Conservation (phyloP, 805 yeast species). For the Cyberlindnera subsufficiens region DNA sequence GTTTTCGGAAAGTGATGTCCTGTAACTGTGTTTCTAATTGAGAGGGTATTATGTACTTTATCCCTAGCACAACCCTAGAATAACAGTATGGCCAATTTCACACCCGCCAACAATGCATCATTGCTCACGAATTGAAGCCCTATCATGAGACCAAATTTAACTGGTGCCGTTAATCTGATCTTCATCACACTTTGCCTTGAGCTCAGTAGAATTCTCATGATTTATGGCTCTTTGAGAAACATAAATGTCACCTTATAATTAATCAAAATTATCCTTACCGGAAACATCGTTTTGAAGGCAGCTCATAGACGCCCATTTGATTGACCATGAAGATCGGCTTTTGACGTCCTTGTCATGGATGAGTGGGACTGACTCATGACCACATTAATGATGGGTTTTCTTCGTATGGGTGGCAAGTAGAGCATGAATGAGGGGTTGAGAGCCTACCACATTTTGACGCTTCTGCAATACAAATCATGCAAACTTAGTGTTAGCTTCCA, state of each 20-base stretch:
- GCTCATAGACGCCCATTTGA: too few species aligned
- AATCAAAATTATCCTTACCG: slow-evolving; percentile 14
- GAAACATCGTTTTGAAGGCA: too few species aligned
- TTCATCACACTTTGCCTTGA: slow-evolving; percentile 7
- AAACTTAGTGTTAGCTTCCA: too few species aligned
- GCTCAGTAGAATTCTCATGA: slow-evolving; percentile 15
- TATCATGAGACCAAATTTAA: slow-evolving; percentile 66
- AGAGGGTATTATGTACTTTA: slow-evolving; percentile 3
- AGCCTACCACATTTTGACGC: too few species aligned
- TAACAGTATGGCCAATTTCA: slow-evolving; percentile 62
- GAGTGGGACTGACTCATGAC: too few species aligned
- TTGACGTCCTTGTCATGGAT: too few species aligned
- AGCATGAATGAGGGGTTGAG: too few species aligned
- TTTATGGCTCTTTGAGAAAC: slow-evolving; percentile 11
- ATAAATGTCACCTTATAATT: slow-evolving; percentile 22
- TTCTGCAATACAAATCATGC: too few species aligned
- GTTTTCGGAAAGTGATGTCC: slow-evolving; percentile 48
- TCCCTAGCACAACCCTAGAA: slow-evolving; percentile 20
- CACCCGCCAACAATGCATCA: slow-evolving; percentile 49
- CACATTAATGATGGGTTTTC: too few species aligned
- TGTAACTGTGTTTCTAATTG: slow-evolving; percentile 4
- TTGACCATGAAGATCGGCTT: too few species aligned
- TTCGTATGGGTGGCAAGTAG: too few species aligned
- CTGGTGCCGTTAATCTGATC: slow-evolving; percentile 13
- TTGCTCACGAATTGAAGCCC: slow-evolving; percentile 34